These are phyloP conservation scores for Pluteus cervinus DNA, from an alignment of 768 basidiomycete genomes.

Conservation along the genomic window DNA sequence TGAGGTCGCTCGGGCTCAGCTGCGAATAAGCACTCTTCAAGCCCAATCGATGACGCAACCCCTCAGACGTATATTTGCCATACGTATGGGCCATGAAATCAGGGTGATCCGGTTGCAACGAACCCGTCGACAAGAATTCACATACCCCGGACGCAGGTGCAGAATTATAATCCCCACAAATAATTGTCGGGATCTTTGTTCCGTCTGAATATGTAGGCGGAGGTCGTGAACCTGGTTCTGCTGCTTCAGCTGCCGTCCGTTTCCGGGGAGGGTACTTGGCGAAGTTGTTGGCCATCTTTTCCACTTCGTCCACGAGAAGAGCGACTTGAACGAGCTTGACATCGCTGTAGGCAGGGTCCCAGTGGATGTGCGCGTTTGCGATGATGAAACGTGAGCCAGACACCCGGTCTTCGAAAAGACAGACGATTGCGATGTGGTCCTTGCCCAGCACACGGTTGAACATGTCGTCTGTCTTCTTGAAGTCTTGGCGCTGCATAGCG, in stretches of 20 bases:
- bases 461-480: conserved; percentile 98
- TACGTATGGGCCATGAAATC: conserved; percentile 93
- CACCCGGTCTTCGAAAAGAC: conserved; percentile 78
- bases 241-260: conserved; percentile 3
- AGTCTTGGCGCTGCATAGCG: conserved; percentile 89
- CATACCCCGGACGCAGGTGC: conserved; percentile 82
- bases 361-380: conserved; percentile 87
- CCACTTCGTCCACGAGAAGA: conserved; percentile 85
- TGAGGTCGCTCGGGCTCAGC: conserved; percentile 36
- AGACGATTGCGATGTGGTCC: conserved; percentile 88
- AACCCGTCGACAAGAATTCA: conserved; percentile 79
- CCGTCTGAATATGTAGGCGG: conserved; percentile 77
- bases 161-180: conserved; percentile 97
- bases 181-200: conserved; percentile 81
- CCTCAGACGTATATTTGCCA: conserved; percentile 88
- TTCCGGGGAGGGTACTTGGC: conserved; percentile 68
- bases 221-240: conserved; percentile 30
- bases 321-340: conserved; percentile 98
- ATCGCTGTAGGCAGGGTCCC: conserved; percentile 89
- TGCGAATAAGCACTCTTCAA: conserved; percentile 82
- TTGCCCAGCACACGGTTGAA: conserved; percentile 96
- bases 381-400: conserved; percentile 87
- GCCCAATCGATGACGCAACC: conserved; percentile 70
- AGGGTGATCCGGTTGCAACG: conserved; percentile 64
- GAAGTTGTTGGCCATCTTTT: conserved; percentile 83